Evolutionary conservation across 2,329 filamentous ascomycete species (phyloP), one percentile per base, ranked within the genome.

Genomic region (Penicillium corylophilum): DNA sequence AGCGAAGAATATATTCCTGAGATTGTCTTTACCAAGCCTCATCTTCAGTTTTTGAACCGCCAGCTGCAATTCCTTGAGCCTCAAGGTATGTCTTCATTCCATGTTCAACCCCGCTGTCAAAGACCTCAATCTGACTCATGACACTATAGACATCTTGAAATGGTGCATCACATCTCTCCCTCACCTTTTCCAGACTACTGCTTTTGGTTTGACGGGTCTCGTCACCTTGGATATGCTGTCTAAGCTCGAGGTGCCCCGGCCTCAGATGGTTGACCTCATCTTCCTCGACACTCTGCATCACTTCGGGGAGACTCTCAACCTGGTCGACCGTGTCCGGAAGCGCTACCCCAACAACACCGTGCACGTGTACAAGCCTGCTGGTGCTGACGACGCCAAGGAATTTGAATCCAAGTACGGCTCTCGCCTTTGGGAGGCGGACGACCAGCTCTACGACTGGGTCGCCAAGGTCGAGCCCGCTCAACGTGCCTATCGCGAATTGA

Each of bases 401-500:
- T 96, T 99, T 67, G 88, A 90, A 70, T 78, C 82, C 55, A 86
- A 84, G 65, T 90, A 96, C 69, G 94, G 94, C 66, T 79, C 86
- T 69, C 83, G 84, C 60, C 78, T 97, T 43, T 99, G 92, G 86
- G 88, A 96, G 70, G 83, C 79, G 28, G 87, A 94, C 59, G 82
- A 91, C 44, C 89, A 96, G 67, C 82, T 93, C 66, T 99, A 99
- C 75, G 94, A 99, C 80, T 97, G 90, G 81, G 81, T 94, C 57
- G 94, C 92, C 76, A 99, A 99, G 79, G 94, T 99, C 44, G 94
- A 99, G 79, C 94, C 94, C 15, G 90, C 92, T 49, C 87, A 96
- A 75, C 86, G 94, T 55, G 90, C 94, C 6, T 97, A 96, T 74
- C 79, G 86, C 16, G 88, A 95, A 58, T 83, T 97, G 53, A 84